Evolutionary conservation across 805 yeast genomes (phyloP).

Genomic region (Cyberlindnera sargentensis): DNA sequence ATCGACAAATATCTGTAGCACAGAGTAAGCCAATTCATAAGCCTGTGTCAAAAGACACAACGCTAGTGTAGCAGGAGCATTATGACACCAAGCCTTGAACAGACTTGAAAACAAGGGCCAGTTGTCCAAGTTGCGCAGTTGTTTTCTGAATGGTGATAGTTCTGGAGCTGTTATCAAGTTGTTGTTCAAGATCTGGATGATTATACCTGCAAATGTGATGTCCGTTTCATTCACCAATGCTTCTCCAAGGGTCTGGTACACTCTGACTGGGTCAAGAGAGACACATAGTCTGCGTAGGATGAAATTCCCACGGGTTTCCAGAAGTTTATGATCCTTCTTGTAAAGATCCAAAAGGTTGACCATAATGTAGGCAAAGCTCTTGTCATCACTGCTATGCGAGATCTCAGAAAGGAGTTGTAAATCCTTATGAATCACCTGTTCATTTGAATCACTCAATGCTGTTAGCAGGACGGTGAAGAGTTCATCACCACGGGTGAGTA

Average conservation of each 20-base stretch:
- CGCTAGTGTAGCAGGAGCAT: conserved; percentile 81
- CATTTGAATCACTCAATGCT: conserved; percentile 64
- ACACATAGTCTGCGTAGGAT: conserved; percentile 80
- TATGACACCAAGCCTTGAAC: conserved; percentile 88
- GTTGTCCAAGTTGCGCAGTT: conserved; percentile 60
- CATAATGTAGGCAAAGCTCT: conserved; percentile 70
- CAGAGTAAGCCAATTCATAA: conserved; percentile 80
- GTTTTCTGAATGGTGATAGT: conserved; percentile 57
- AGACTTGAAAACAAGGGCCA: conserved; percentile 64
- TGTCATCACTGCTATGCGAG: conserved; percentile 64
- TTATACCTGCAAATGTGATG: conserved; percentile 63
- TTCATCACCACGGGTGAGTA: conserved; percentile 43
- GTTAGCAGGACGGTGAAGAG: conserved; percentile 73
- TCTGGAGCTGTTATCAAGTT: conserved; percentile 85
- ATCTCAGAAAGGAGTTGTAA: conserved; percentile 67
- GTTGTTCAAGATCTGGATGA: conserved; percentile 83
- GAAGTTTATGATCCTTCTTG: conserved; percentile 56
- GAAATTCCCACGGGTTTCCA: conserved; percentile 72
- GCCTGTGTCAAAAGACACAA: conserved; percentile 81
- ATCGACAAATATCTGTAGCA: conserved; percentile 73
- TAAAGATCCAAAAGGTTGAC: conserved; percentile 62
- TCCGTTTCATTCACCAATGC: conserved; percentile 58
- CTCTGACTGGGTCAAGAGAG: conserved; percentile 73
- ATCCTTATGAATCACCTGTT: conserved; percentile 69
- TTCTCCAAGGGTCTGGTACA: conserved; percentile 72